Base-by-base conservation (phyloP, 78 protist species). In the Anaeramoeba flamelloides region DNA sequence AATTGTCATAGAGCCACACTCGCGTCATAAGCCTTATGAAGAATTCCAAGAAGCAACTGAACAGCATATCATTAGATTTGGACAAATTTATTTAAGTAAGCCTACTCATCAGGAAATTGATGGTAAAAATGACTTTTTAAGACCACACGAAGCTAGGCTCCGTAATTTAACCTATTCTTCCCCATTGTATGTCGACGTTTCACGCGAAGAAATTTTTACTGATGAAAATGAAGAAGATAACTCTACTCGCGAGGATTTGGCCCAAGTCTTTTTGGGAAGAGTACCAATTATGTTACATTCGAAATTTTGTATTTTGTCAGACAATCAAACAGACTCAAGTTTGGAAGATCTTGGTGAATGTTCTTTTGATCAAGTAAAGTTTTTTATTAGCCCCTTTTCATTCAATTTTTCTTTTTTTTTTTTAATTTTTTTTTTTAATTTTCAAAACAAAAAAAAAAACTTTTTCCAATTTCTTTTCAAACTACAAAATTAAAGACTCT, bases 231-330 rank as follows among this genome's bases (percentile, higher is more conserved):
- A 8, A 39, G 38, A 32, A n/a, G n/a, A n/a, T n/a, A n/a, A n/a
- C n/a, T n/a, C n/a, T n/a, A n/a, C n/a, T n/a, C n/a, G n/a, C n/a
- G n/a, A n/a, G n/a, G n/a, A n/a, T n/a, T n/a, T n/a, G n/a, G n/a
- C n/a, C n/a, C n/a, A n/a, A n/a, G n/a, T n/a, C n/a, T n/a, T n/a
- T n/a, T 36, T 93, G 36, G 97, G 95, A 8, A 41, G 82, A 40
- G 82, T 98, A 0, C 99, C 99, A 4, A 89, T 98, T 40, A 98
- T 98, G 99, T 87, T 98, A 41, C 78, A 90, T 76, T 94, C 98
- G 30, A 38, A 82, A 39, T 88, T 39, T 79, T 98, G 99, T 88
- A n/a, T 39, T 74, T 85, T 93, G 38, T 41, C 30, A 69, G 77
- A 77, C 30, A 2, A 69, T 53, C 69, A 8, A n/a, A 22, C 12